These are phyloP conservation scores for Dendrobium chrysotoxum DNA, from an alignment of 106 monocot species.

Conservation along the genomic window DNA sequence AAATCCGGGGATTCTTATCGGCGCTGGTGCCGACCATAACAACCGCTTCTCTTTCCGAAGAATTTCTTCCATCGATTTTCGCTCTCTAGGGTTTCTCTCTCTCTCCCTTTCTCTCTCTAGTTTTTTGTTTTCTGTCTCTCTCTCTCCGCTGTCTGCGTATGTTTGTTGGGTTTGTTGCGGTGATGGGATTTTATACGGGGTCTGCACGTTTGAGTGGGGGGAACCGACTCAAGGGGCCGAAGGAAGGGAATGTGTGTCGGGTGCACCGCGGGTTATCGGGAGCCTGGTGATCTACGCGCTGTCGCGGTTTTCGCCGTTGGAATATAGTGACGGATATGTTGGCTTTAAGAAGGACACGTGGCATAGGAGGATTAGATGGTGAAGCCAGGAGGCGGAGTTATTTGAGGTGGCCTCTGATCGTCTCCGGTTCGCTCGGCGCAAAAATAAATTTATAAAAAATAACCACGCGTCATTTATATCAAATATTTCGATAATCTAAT, in stretches of 20 bases:
- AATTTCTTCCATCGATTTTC: neutral
- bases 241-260: neutral
- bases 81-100: neutral
- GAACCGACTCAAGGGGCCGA: neutral
- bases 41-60: neutral
- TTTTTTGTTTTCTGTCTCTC: neutral
- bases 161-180: neutral
- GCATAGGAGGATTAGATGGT: neutral
- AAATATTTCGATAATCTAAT: too few species aligned
- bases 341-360: neutral
- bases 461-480: too few species aligned
- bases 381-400: too few species aligned
- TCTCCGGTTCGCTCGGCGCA: too few species aligned
- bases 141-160: neutral
- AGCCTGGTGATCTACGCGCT: neutral
- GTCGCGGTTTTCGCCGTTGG: neutral
- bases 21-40: neutral
- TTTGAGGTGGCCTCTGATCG: too few species aligned
- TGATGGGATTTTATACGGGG: neutral
- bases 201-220: neutral
- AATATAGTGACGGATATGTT: neutral
- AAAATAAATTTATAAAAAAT: too few species aligned
- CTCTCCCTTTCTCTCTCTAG: neutral
- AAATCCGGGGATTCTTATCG: neutral
- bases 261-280: conserved; percentile 2